Conservation (phyloP, 306 rosid genomes). For the Herpetospermum pedunculosum region DNA sequence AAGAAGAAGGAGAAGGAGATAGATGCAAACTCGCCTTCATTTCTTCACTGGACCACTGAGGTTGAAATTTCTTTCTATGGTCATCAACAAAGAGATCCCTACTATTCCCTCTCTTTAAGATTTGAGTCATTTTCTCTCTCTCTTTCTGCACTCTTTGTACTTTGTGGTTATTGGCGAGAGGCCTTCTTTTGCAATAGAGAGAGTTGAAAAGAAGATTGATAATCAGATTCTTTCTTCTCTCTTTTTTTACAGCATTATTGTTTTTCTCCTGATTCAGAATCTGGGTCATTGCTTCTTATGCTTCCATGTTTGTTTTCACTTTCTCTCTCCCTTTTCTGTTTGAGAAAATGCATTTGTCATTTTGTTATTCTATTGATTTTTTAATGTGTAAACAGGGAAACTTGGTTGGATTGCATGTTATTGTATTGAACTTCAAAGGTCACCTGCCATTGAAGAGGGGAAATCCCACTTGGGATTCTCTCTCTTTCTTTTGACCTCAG, state of each 20-base stretch:
- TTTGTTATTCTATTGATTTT: background rate
- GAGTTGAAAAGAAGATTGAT: background rate
- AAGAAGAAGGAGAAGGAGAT: constrained; percentile 1
- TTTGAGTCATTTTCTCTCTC: background rate
- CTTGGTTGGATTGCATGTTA: background rate
- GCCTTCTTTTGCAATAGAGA: background rate
- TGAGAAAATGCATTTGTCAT: background rate
- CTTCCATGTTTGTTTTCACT: background rate
- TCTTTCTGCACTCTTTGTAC: constrained; percentile 3
- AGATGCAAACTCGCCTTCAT: background rate
- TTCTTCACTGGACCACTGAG: constrained; percentile 1
- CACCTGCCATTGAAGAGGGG: background rate
- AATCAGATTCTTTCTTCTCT: background rate
- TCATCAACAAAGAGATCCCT: constrained; percentile 1
- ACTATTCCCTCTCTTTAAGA: background rate
- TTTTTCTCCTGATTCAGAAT: background rate
- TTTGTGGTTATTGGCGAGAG: background rate
- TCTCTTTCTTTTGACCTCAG: constrained; percentile 12
- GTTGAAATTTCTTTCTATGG: background rate
- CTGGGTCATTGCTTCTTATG: background rate
- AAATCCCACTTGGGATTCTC: background rate
- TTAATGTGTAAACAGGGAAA: background rate
- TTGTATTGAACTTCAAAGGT: background rate
- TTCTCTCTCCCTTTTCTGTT: background rate
- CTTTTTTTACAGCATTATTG: background rate